These are phyloP conservation scores for Potentilla sterilis DNA, from an alignment of 306 rosid species.

Conservation along the genomic window DNA sequence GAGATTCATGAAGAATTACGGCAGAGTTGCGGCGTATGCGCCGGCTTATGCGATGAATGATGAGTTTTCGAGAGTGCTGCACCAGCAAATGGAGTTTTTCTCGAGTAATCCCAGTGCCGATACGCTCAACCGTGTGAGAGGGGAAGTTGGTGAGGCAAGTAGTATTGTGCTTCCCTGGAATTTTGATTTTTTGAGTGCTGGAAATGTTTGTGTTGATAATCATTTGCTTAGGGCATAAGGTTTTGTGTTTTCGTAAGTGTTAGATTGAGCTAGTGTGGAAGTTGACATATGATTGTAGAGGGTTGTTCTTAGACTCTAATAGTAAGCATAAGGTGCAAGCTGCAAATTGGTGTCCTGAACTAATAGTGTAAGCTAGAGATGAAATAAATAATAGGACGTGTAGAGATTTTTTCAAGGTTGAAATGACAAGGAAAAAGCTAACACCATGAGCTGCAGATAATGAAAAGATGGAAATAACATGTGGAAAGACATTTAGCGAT, in stretches of 20 bases:
- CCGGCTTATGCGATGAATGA: constrained; percentile 99
- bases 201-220: background rate
- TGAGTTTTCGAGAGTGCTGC: constrained; percentile 94
- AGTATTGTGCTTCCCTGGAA: constrained; percentile 15
- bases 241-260: background rate
- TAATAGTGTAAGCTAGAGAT: background rate
- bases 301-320: background rate
- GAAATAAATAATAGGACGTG: background rate
- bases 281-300: background rate
- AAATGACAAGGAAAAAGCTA: background rate
- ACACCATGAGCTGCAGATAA: background rate
- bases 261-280: background rate
- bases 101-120: constrained; percentile 80
- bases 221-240: background rate
- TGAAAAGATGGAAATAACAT: background rate
- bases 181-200: background rate
- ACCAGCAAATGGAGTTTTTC: constrained; percentile 97
- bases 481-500: background rate
- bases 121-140: constrained; percentile 85
- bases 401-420: background rate
- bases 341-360: background rate
- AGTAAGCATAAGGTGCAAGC: background rate
- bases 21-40: constrained; percentile 77
- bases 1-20: constrained; percentile 98
- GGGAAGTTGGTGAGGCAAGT: constrained; percentile 98